A percentile compares a stretch with the other conserved stretches of the same genome.
Evolutionary conservation across 1,284 basidiomycete genomes (phyloP).

Genomic region (Rugosomyces carneus): DNA sequence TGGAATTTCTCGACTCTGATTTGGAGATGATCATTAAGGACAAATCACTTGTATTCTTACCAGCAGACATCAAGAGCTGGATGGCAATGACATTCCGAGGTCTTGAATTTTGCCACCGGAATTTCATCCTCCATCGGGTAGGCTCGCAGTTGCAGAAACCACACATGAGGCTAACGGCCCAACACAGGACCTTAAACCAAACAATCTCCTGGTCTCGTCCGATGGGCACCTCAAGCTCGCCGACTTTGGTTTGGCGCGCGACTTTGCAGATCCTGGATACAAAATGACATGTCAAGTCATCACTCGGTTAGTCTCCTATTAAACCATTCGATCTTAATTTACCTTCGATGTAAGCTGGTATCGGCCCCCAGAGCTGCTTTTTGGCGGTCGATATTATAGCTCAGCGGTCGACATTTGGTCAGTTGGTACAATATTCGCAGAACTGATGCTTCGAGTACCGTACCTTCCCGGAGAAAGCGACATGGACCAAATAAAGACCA

Average conservation of each 20-base stretch:
- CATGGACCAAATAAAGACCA: conserved; percentile 94
- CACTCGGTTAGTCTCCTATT: conserved; percentile 56
- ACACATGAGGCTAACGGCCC: conserved; percentile 1
- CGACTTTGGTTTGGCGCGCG: conserved; percentile 97
- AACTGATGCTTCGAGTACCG: conserved; percentile 91
- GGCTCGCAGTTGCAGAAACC: conserved; percentile 14
- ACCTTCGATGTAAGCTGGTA: conserved; percentile 74
- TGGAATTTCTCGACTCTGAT: conserved; percentile 97
- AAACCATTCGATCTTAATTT: not conserved
- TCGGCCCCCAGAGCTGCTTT: conserved; percentile 89
- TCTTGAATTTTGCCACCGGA: conserved; percentile 94
- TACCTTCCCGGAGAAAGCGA: conserved; percentile 93
- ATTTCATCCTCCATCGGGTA: conserved; percentile 91
- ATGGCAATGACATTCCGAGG: conserved; percentile 97
- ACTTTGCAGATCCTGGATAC: conserved; percentile 88
- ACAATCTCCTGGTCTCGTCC: conserved; percentile 92
- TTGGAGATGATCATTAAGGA: conserved; percentile 97
- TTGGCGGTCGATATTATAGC: conserved; percentile 84
- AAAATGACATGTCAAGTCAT: conserved; percentile 99
- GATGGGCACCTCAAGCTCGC: conserved; percentile 94
- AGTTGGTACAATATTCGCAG: conserved; percentile 93
- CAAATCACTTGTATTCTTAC: conserved; percentile 83
- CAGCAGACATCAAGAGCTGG: conserved; percentile 98
- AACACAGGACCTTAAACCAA: conserved; percentile 91
- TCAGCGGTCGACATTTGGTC: conserved; percentile 92